Conservation (phyloP, 108 stramenopile genomes). For the Discostella stelligeroides region DNA sequence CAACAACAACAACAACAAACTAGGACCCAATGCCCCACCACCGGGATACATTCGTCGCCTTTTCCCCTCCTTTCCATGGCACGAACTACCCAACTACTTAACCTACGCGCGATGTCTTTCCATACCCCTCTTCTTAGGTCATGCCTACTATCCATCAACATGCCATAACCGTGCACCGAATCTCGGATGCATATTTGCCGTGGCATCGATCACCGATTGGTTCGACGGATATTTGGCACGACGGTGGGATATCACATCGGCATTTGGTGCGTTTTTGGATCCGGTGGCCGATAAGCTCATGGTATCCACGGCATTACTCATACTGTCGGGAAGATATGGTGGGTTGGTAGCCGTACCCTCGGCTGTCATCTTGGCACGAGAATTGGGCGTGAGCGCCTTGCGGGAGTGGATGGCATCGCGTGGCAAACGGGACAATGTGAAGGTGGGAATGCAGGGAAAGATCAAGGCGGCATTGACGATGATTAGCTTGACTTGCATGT, state of each 20-base stretch:
- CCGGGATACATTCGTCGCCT: constrained; percentile 64
- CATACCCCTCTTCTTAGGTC: constrained; percentile 61
- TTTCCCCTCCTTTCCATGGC: constrained; percentile 73
- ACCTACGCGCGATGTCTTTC: constrained; percentile 79
- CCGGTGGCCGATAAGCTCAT: constrained; percentile 98
- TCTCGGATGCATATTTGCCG: constrained; percentile 53
- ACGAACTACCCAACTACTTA: constrained; percentile 69
- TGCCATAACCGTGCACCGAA: constrained; percentile 34
- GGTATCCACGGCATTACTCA: constrained; percentile 89
- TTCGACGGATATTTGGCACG: constrained; percentile 93
- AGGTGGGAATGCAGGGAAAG: constrained; percentile 89
- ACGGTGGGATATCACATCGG: constrained; percentile 73
- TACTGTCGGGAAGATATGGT: constrained; percentile 81
- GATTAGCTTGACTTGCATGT: constrained; percentile 65
- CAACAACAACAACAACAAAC: no score
- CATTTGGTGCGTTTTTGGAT: constrained; percentile 96
- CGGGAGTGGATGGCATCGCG: constrained; percentile 95
- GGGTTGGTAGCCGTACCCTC: constrained; percentile 73
- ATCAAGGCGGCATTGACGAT: constrained; percentile 86
- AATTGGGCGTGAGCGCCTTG: constrained; percentile 89
- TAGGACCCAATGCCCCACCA: neutral
- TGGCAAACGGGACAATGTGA: constrained; percentile 80
- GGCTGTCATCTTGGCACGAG: constrained; percentile 86
- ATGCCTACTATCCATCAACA: constrained; percentile 52
- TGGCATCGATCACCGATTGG: constrained; percentile 88